Evolutionary conservation across 352 stramenopile genomes (phyloP), one percentile per base, ranked within the genome.

Genomic region (Phytophthora pini): DNA sequence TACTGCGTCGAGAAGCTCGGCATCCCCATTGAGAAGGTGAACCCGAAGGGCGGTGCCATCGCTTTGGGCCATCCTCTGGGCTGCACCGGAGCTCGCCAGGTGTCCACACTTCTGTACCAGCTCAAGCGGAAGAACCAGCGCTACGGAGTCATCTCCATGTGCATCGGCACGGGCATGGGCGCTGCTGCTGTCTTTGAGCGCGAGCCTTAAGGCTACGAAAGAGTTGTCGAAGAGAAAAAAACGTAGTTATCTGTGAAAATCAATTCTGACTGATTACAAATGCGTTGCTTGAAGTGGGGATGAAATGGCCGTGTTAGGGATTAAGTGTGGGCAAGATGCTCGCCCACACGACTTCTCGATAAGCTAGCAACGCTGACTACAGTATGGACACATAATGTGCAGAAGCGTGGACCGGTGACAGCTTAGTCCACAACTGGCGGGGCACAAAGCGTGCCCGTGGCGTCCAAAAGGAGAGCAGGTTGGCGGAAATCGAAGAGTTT

Each of bases 81-180:
- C 45, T 95, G 84, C 79, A 96, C 88, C n/a, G 90, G 90, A 15
- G 89, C 93, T 27, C 84, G 96, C 56, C 79, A 97, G 69, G 81
- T 98, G 48, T 90, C 89, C n/a, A 98, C 93, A 47, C 74, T 98
- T 27, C 60, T 98, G 41, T 80, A 97, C 71, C 87, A 97, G 70
- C 82, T 99, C 59, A 95, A 97, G 74, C 81, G 92, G 45, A 90
- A 76, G 51, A 87, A 93, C 29, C 76, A 88, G 59, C 75, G 77
- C 45, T 95, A 94, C 60, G 94, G 93, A 51, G 86, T 98, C 51
- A 91, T 98, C 47, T 97, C 86, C 55, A 98, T 99, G 92, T 99
- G 96, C 78, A 97, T 98, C 74, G 96, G 96, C 62, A 97, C 90
- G 51, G 96, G 96, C 53, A 98, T 98, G 92, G 96, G 94, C 34